Conservation (phyloP, 140 eudicot species). For the Senecio squalidus region DNA sequence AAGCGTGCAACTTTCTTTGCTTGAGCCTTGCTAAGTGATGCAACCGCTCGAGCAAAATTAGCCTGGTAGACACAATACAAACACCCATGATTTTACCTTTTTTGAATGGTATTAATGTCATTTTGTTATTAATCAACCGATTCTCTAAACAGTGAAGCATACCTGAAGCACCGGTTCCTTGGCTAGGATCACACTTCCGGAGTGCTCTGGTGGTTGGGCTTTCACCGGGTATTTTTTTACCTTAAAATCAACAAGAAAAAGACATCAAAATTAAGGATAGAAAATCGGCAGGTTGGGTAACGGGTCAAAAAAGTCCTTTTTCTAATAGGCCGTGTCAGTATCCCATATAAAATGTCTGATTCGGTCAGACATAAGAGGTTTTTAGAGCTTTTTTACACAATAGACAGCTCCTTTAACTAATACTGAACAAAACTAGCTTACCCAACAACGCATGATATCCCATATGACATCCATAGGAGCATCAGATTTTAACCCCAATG, state of each 20-base stretch:
- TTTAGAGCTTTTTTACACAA: too few species aligned
- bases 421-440: conserved; percentile 23
- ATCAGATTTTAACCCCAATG: conserved; percentile 84
- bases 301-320: too few species aligned
- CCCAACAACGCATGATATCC: conserved; percentile 99
- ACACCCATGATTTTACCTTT: neutral
- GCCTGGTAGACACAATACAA: conserved; percentile 35
- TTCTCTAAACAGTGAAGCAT: neutral
- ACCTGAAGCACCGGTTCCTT: conserved; percentile 91
- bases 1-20: conserved; percentile 91
- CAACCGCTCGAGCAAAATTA: conserved; percentile 81
- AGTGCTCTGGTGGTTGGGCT: conserved; percentile 74
- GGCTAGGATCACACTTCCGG: conserved; percentile 83
- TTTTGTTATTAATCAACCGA: neutral
- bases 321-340: too few species aligned
- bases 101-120: neutral
- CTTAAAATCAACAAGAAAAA: conserved; percentile 24
- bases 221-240: conserved; percentile 86
- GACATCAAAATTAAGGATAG: conserved; percentile 15
- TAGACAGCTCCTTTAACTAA: neutral
- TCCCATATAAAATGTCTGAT: too few species aligned
- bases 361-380: too few species aligned
- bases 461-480: conserved; percentile 97
- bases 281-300: neutral
- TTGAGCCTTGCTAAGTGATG: conserved; percentile 91